phyloP scores from a whole-genome alignment of 345 rosid species.

The Cochlearia excelsa region DNA sequence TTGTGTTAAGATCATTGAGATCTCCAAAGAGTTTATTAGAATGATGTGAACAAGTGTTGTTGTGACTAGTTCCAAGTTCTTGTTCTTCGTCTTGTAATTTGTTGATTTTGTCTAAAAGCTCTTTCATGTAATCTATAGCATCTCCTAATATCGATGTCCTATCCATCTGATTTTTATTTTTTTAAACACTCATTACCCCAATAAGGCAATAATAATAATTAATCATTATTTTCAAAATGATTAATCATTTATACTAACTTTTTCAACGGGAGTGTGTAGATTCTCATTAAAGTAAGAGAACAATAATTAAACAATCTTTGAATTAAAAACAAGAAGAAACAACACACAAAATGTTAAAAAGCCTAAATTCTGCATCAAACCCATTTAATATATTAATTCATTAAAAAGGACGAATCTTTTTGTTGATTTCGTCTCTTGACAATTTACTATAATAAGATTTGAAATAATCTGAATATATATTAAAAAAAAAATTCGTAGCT shows the following conservation, averaged over 20 bases:
- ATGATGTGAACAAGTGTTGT: conserved; percentile 18
- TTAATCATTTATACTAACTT: conserved; percentile 17
- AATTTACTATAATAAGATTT: neutral
- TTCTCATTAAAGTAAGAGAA: conserved; percentile 29
- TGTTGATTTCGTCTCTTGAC: neutral
- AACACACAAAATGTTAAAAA: conserved; percentile 29
- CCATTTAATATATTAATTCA: conserved; percentile 4
- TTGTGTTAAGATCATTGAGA: conserved; percentile 51
- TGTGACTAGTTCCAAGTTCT: conserved; percentile 31
- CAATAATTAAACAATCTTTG: conserved; percentile 24
- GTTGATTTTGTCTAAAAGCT: conserved; percentile 58
- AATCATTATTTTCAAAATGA: conserved; percentile 17
- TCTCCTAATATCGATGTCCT: conserved; percentile 70
- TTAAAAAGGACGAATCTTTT: conserved; percentile 17
- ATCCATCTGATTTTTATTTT: conserved; percentile 49
- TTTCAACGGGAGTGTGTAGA: conserved; percentile 31
- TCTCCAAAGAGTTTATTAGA: conserved; percentile 30
- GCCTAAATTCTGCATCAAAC: conserved; percentile 12
- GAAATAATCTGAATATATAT: neutral
- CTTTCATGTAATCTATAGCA: conserved; percentile 72
- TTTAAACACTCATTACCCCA: no score
- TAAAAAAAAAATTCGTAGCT: conserved; percentile 9
- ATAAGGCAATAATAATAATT: neutral
- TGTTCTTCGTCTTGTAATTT: conserved; percentile 54
- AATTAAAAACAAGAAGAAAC: conserved; percentile 25